Conservation (phyloP, 1,284 basidiomycete genomes). For the Microbotryum lychnidis-dioicae region DNA sequence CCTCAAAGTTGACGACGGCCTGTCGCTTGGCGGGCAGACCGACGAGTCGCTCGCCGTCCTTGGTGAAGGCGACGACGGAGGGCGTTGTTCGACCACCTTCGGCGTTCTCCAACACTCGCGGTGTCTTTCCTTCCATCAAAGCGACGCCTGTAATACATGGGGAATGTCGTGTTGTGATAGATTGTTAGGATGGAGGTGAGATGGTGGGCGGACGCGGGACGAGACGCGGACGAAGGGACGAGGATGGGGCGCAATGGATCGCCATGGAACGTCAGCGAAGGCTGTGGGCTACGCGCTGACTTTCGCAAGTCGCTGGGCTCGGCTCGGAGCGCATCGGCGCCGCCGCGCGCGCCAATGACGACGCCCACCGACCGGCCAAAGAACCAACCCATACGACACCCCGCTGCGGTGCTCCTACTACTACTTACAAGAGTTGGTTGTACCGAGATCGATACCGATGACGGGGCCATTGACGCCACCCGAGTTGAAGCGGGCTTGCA, state of each 20-base stretch:
- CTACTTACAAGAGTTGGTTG: constrained; percentile 68
- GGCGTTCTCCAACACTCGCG: constrained; percentile 92
- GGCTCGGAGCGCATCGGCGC: too few species aligned
- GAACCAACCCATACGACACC: too few species aligned
- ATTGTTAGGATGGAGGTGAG: too few species aligned
- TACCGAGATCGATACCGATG: constrained; percentile 48
- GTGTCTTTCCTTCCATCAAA: constrained; percentile 44
- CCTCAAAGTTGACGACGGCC: constrained; percentile 83
- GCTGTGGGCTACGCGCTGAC: too few species aligned
- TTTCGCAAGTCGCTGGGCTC: too few species aligned
- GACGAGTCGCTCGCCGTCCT: constrained; percentile 55
- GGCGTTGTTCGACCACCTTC: constrained; percentile 98
- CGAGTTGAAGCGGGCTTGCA: constrained; percentile 43
- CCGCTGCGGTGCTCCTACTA: constrained; percentile 41
- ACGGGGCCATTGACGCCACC: constrained; percentile 47
- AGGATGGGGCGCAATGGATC: too few species aligned
- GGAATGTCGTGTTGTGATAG: too few species aligned
- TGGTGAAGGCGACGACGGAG: constrained; percentile 96
- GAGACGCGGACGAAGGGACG: too few species aligned
- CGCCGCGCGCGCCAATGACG: too few species aligned
- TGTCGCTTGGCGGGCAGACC: constrained; percentile 96
- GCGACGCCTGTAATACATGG: constrained; percentile 9
- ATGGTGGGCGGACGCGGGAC: too few species aligned
- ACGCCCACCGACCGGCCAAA: constrained; percentile 35
- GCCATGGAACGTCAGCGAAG: too few species aligned